Percentiles rank a stretch among this genome's conserved stretches.
phyloP scores from a whole-genome alignment of 129 eudicot species.

The Apium graveolens region DNA sequence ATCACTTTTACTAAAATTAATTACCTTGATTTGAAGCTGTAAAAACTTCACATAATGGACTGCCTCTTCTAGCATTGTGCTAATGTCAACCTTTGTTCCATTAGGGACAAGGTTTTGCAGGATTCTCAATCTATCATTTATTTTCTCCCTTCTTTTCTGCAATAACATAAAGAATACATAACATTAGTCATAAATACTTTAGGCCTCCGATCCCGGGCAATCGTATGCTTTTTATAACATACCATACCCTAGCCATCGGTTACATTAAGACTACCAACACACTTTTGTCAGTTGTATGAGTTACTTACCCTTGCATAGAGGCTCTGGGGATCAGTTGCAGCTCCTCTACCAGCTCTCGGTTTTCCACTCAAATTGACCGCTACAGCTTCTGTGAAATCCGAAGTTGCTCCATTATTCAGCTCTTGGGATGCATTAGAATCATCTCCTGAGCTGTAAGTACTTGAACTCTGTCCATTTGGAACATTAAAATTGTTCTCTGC shows the following conservation, averaged over 20 bases:
- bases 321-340: slow-evolving; percentile 97
- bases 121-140: background rate
- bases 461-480: slow-evolving; percentile 31
- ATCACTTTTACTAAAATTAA: background rate
- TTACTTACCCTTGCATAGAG: slow-evolving; percentile 78
- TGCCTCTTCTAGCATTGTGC: slow-evolving; percentile 5
- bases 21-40: background rate
- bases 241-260: too few relatives aligned
- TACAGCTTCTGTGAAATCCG: background rate
- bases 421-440: slow-evolving; percentile 62
- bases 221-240: too few relatives aligned
- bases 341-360: slow-evolving; percentile 73
- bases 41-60: slow-evolving; percentile 1
- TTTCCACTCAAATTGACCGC: slow-evolving; percentile 31
- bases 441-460: slow-evolving; percentile 44
- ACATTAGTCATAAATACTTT: background rate
- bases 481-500: slow-evolving; percentile 8
- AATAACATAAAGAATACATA: background rate
- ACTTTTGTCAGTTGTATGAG: too few relatives aligned
- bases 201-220: too few relatives aligned
- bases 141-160: background rate
- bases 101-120: background rate
- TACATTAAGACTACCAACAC: too few relatives aligned
- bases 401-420: slow-evolving; percentile 15
- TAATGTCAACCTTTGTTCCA: slow-evolving; percentile 3